These are phyloP conservation scores for Vaccinium corymbosum DNA, from an alignment of 148 eudicot genomes.

Conservation along the genomic window DNA sequence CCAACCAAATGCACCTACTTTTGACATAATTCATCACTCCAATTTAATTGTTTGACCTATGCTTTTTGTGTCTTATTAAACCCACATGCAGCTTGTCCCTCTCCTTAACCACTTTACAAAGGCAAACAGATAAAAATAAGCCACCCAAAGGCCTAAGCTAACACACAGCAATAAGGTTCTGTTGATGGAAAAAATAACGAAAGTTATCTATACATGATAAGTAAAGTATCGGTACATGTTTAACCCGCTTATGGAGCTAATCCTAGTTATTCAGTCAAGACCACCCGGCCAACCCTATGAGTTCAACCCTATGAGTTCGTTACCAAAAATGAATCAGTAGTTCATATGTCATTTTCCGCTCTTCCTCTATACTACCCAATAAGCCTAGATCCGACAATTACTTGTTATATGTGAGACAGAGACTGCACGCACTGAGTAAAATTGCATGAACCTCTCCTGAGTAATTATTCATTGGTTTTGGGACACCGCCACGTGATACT, in stretches of 20 bases:
- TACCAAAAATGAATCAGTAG: neutral
- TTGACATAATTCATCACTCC: constrained; percentile 16
- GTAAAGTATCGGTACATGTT: neutral
- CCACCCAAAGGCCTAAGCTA: neutral
- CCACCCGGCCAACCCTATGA: too few relatives aligned
- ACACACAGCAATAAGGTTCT: neutral
- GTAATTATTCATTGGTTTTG: too few relatives aligned
- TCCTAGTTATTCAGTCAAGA: too few relatives aligned
- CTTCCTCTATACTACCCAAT: neutral
- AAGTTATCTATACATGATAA: neutral
- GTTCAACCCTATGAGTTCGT: too few relatives aligned
- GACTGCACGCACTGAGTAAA: neutral
- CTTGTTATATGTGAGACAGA: neutral
- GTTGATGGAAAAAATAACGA: neutral
- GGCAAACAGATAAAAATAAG: neutral
- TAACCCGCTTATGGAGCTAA: too few relatives aligned
- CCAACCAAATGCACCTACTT: constrained; percentile 16
- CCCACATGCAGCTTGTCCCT: constrained; percentile 1
- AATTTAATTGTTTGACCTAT: neutral
- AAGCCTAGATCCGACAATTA: neutral
- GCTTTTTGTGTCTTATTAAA: neutral
- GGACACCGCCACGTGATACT: too few relatives aligned
- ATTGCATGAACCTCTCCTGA: neutral
- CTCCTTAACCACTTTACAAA: neutral
- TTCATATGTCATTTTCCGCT: neutral